A percentile compares a stretch with the other conserved stretches of the same genome.
Evolutionary conservation across 805 yeast genomes (phyloP).

Genomic region (Wickerhamiella cacticola): DNA sequence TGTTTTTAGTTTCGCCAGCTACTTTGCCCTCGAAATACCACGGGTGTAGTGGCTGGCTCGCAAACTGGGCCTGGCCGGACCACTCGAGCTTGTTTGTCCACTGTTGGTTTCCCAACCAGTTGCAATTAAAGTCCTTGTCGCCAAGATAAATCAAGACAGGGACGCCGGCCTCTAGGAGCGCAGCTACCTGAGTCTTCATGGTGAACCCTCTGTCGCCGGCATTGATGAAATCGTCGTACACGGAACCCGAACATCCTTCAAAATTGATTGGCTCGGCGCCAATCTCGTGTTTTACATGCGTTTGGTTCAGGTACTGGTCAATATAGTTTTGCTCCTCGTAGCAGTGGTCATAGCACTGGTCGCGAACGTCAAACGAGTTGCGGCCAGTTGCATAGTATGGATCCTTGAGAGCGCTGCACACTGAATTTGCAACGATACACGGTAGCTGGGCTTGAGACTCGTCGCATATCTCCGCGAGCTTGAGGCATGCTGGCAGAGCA

Average conservation of each 20-base stretch:
- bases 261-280: conserved; percentile 68
- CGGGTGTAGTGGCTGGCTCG: conserved; percentile 28
- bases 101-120: conserved; percentile 89
- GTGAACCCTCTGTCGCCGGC: conserved; percentile 92
- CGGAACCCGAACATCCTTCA: conserved; percentile 43
- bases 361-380: conserved; percentile 84
- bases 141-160: conserved; percentile 91
- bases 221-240: conserved; percentile 67
- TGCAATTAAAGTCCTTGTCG: conserved; percentile 91
- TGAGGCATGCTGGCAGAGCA: conserved; percentile 63
- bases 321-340: conserved; percentile 61
- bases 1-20: conserved; percentile 63
- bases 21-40: conserved; percentile 36
- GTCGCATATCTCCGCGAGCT: conserved; percentile 70
- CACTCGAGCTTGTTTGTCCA: conserved; percentile 68
- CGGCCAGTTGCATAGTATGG: conserved; percentile 77
- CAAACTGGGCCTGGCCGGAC: conserved; percentile 45
- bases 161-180: conserved; percentile 54
- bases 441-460: conserved; percentile 59
- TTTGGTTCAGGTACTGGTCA: conserved; percentile 62
- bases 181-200: conserved; percentile 58
- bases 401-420: conserved; percentile 74
- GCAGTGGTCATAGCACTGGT: conserved; percentile 65
- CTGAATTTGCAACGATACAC: conserved; percentile 82
- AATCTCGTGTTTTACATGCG: conserved; percentile 58